Base-by-base conservation (phyloP, 192 early-diverging fungal genomes). In the Glomus cerebriforme region DNA sequence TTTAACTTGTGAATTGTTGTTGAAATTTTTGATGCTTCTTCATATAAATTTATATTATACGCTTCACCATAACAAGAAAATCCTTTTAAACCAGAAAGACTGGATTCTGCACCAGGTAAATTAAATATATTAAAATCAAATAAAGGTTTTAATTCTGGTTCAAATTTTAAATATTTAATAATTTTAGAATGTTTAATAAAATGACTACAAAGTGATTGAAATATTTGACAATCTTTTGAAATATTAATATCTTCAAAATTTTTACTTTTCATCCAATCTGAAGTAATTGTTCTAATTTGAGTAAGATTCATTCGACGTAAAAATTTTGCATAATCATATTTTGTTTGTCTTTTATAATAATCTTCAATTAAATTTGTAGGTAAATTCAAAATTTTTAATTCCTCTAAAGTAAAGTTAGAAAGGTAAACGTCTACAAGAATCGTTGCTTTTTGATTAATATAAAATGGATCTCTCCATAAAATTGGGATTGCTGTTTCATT, bases 381-480 rank as follows among this genome's bases (percentile, higher is more conserved):
- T 64, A 64, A 64, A 54, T 54, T 64, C 3, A 32, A 64, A 5
- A 5, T 15, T 4, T 64, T 31, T 64, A 26, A 17, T 15, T 64
- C 63, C 3, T 64, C 27, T 29, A 31, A 17, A 29, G 63, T 26
- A 64, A 64, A 64, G 2, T 29, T 26, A 64, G 13, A 32, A 64
- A 64, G 12, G 31, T 64, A 64, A 64, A 64, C 17, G 3, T 64
- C 63, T 15, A 64, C 15, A 32, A 64, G 29, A 17, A 17, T 32
- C 6, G 29, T 64, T 0, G 13, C 27, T 24, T 12, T 26, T 31
- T 26, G 15, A 5, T 31, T 15, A 12, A 17, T 26, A 31, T 29
- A 26, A 31, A 64, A 64, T 27, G 63, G 63, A 64, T 64, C 27
- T 12, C 63, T 64, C 63, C 63, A 64, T 31, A 64, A 64, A 64